Percentiles rank a stretch among this genome's conserved stretches.
These are phyloP conservation scores for Flaveria sonorensis DNA, from an alignment of 129 eudicot species.

Conservation along the genomic window DNA sequence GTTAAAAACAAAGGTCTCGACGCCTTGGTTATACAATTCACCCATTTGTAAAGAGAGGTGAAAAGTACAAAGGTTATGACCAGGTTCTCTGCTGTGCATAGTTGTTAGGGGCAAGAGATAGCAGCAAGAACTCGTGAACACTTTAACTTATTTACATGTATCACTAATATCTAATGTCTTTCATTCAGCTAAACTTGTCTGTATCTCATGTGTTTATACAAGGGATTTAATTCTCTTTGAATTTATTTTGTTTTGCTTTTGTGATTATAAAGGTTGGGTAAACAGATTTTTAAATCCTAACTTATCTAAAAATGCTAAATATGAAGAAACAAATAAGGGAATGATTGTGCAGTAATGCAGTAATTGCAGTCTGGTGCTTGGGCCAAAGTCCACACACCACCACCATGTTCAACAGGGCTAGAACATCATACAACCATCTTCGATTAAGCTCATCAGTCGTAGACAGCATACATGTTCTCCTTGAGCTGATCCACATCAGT, in stretches of 20 bases:
- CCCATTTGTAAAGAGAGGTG: slow-evolving; percentile 34
- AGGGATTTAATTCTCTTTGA: slow-evolving; percentile 8
- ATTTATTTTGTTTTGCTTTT: neutral
- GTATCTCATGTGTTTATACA: slow-evolving; percentile 21
- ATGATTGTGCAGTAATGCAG: neutral
- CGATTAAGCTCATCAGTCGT: too few species aligned
- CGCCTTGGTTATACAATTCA: slow-evolving; percentile 15
- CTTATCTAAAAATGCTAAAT: neutral
- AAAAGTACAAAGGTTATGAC: slow-evolving; percentile 11
- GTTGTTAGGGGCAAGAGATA: slow-evolving; percentile 23
- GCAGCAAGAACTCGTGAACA: slow-evolving; percentile 15
- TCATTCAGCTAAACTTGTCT: slow-evolving; percentile 8
- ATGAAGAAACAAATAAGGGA: neutral
- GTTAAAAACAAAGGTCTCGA: slow-evolving; percentile 20
- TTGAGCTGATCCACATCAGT: too few species aligned
- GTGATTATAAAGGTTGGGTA: neutral
- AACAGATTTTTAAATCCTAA: neutral
- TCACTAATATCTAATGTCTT: slow-evolving; percentile 14
- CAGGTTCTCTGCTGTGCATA: slow-evolving; percentile 22
- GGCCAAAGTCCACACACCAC: neutral
- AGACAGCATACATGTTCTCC: too few species aligned
- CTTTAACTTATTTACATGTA: slow-evolving; percentile 22
- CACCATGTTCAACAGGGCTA: too few species aligned
- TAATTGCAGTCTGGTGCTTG: neutral
- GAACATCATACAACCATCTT: too few species aligned